These are phyloP conservation scores for Vanderwaltozyma yarrowii DNA, from an alignment of 805 yeast species.

Conservation along the genomic window DNA sequence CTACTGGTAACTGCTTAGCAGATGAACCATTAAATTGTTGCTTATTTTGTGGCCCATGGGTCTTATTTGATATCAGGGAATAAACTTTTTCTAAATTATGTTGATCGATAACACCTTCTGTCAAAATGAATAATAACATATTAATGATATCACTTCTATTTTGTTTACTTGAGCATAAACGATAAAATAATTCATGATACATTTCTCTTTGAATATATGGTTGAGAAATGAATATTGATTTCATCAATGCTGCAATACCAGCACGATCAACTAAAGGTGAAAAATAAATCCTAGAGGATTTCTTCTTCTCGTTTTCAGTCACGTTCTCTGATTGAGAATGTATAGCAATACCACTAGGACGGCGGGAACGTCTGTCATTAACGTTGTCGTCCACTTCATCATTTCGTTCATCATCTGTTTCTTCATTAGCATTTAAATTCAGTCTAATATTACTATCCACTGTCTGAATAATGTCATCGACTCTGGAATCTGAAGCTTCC, in stretches of 20 bases:
- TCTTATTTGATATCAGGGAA: slow-evolving; percentile 42
- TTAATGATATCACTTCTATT: slow-evolving; percentile 68
- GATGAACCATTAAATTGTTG: slow-evolving; percentile 2
- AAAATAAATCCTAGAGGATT: slow-evolving; percentile 34
- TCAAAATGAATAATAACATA: slow-evolving; percentile 53
- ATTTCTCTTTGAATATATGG: slow-evolving; percentile 50
- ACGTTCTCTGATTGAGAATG: slow-evolving; percentile 4
- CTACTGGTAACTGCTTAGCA: slow-evolving; percentile 38
- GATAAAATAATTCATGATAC: slow-evolving; percentile 54
- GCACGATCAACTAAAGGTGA: slow-evolving; percentile 64
- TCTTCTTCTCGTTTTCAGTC: slow-evolving; percentile 17
- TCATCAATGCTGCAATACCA: slow-evolving; percentile 64
- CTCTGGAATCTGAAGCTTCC: slow-evolving; percentile 37
- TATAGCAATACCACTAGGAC: too few species aligned
- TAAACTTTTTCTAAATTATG: slow-evolving; percentile 53
- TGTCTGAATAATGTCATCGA: slow-evolving; percentile 3
- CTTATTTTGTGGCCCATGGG: slow-evolving; percentile 24
- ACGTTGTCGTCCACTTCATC: slow-evolving; percentile 7
- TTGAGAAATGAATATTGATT: slow-evolving; percentile 66
- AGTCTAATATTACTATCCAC: not conserved
- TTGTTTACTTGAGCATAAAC: slow-evolving; percentile 65
- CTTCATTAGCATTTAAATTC: slow-evolving; percentile 3
- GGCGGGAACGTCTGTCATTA: slow-evolving; percentile 3
- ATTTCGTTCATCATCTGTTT: slow-evolving; percentile 10
- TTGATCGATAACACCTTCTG: slow-evolving; percentile 62